Conservation (phyloP, 208 protist species). For the Crithidia thermophila region DNA sequence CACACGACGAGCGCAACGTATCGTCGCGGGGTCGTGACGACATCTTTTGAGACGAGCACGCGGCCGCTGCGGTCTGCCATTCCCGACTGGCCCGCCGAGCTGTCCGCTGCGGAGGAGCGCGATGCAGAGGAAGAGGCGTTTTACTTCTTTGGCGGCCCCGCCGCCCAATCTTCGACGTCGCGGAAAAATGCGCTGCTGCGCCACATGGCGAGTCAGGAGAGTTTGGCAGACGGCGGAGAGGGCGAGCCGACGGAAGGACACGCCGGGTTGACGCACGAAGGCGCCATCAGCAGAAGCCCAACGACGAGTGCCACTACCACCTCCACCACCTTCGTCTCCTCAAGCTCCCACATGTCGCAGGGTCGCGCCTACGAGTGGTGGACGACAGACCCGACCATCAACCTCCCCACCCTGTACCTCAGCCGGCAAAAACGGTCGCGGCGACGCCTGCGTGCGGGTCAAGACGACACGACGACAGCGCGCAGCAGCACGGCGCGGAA, state of each 20-base stretch:
- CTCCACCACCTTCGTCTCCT: too few species aligned
- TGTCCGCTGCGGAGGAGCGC: slow-evolving; percentile 27
- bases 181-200: neutral
- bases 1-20: neutral
- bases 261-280: too few species aligned
- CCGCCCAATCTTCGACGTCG: neutral
- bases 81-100: slow-evolving; percentile 28
- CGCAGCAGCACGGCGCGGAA: slow-evolving; percentile 34
- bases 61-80: too few species aligned
- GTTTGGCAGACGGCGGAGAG: too few species aligned
- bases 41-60: too few species aligned
- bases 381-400: neutral
- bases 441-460: slow-evolving; percentile 12
- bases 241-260: too few species aligned
- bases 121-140: slow-evolving; percentile 27
- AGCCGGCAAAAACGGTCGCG: slow-evolving; percentile 21
- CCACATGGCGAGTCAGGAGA: neutral
- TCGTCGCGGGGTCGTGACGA: neutral
- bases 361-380: slow-evolving; percentile 4
- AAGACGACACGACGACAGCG: slow-evolving; percentile 8
- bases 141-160: slow-evolving; percentile 27
- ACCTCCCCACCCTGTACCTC: slow-evolving; percentile 23
- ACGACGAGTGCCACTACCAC: neutral
- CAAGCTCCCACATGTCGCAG: too few species aligned
- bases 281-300: too few species aligned